phyloP scores from a whole-genome alignment of 192 early-diverging fungal genomes.

The Neocallimastix lanati region DNA sequence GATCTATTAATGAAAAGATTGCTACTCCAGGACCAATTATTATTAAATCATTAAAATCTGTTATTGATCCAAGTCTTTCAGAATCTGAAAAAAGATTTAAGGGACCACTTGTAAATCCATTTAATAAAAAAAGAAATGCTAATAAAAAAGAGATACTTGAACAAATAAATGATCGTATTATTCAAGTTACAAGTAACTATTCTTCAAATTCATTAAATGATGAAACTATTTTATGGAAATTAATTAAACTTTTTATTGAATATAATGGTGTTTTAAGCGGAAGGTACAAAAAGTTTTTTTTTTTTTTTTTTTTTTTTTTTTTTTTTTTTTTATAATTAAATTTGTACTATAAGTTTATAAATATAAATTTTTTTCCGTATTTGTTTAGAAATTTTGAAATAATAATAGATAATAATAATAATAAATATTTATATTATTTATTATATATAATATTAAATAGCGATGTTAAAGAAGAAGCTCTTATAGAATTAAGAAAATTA shows the following conservation, averaged over 20 bases:
- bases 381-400: no score
- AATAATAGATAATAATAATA: no score
- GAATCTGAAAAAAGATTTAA: not conserved
- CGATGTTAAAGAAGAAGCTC: not conserved
- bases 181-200: not conserved
- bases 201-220: not conserved
- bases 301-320: not conserved
- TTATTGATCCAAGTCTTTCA: not conserved
- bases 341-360: no score
- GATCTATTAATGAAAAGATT: not conserved
- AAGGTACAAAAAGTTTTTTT: no score
- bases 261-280: not conserved
- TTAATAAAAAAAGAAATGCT: not conserved
- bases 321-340: not conserved
- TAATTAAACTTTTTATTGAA: not conserved
- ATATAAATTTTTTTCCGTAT: no score
- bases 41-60: not conserved
- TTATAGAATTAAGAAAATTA: not conserved
- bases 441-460: no score
- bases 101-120: not conserved
- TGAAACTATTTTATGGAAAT: not conserved
- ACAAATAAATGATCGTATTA: not conserved
- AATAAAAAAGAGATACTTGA: not conserved
- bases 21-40: not conserved
- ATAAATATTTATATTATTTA: no score